Evolutionary conservation across 164 flowering plant species (phyloP).

Genomic region (Santalum album): DNA sequence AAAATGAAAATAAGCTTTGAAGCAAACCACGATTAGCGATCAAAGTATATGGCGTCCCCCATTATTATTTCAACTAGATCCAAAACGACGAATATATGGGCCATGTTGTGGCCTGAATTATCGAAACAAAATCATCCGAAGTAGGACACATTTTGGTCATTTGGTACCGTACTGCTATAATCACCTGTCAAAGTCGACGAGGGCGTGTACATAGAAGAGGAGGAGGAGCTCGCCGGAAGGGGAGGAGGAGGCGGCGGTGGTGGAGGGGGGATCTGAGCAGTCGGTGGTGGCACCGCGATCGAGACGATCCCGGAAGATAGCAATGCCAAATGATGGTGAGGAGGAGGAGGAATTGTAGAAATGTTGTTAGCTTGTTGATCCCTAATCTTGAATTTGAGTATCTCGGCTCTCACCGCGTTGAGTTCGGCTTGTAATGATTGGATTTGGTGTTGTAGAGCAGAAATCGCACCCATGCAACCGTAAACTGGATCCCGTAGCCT

Average conservation of each 20-base stretch:
- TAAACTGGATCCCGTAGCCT: conserved; percentile 88
- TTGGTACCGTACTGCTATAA: conserved; percentile 26
- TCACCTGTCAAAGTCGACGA: conserved; percentile 31
- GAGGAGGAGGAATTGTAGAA: conserved; percentile 6
- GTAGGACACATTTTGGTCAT: background rate
- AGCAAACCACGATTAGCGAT: too few relatives aligned
- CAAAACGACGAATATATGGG: too few relatives aligned
- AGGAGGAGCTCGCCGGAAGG: conserved; percentile 23
- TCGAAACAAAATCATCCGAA: background rate
- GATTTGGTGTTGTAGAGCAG: conserved; percentile 75
- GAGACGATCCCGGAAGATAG: conserved; percentile 36
- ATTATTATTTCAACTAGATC: too few relatives aligned
- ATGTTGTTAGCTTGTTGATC: conserved; percentile 37
- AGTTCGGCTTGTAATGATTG: conserved; percentile 76
- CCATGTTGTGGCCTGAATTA: too few relatives aligned
- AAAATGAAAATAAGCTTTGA: too few relatives aligned
- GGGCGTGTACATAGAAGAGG: conserved; percentile 38
- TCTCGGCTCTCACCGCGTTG: conserved; percentile 62
- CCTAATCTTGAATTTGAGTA: conserved; percentile 54
- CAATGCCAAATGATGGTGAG: conserved; percentile 31
- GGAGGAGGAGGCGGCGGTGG: conserved; percentile 13
- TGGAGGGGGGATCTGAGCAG: conserved; percentile 14
- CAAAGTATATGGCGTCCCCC: too few relatives aligned
- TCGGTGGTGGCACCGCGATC: conserved; percentile 27
- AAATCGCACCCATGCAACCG: conserved; percentile 96